phyloP scores from a whole-genome alignment of 2,329 filamentous ascomycete species.

The Fusarium sp. region DNA sequence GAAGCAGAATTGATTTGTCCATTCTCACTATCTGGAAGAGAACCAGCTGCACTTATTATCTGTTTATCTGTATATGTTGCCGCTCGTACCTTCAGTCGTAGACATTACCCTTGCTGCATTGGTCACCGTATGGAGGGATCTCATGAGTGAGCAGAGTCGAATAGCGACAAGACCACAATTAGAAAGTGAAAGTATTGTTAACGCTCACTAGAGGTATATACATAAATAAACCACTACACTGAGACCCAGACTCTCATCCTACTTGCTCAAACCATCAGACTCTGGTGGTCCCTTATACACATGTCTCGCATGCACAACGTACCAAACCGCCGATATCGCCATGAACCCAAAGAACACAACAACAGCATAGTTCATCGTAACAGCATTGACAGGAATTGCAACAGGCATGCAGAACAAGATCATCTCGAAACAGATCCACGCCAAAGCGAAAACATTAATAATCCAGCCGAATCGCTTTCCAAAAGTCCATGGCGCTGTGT shows the following conservation, averaged over 20 bases:
- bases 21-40: background rate
- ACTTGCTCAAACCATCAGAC: constrained; percentile 31
- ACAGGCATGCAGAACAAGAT: constrained; percentile 82
- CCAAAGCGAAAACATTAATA: constrained; percentile 74
- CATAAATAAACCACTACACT: background rate
- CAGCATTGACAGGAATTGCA: constrained; percentile 65
- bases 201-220: background rate
- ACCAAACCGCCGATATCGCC: constrained; percentile 69
- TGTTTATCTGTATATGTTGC: too few species aligned
- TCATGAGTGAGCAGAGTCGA: too few species aligned
- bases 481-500: constrained; percentile 73
- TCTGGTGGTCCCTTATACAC: constrained; percentile 42
- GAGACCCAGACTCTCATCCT: background rate
- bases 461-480: constrained; percentile 71
- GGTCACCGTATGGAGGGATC: too few species aligned
- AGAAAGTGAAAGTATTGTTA: background rate
- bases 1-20: background rate
- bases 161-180: background rate
- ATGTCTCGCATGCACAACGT: constrained; percentile 61
- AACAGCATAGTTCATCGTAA: constrained; percentile 74
- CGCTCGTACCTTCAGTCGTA: too few species aligned
- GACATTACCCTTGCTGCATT: too few species aligned
- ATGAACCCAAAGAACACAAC: constrained; percentile 74
- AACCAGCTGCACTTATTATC: background rate
- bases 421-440: constrained; percentile 77